Evolutionary conservation across 768 basidiomycete genomes (phyloP), one percentile per base, ranked within the genome.

Genomic region (Russula emetica): DNA sequence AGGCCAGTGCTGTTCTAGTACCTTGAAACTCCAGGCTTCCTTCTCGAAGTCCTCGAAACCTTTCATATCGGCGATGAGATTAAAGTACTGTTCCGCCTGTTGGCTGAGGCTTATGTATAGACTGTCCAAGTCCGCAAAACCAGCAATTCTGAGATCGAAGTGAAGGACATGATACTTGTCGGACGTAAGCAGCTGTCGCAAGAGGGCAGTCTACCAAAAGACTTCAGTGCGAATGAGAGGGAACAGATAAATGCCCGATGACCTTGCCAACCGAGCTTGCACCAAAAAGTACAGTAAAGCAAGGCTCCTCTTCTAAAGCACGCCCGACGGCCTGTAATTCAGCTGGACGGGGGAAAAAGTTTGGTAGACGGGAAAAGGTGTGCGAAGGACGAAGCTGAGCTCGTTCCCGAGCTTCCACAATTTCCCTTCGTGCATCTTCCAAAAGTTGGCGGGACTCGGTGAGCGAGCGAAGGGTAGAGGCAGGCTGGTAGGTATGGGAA

Each of bases 221-320:
- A 58, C 40, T 14, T 45, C 26, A 53, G 61, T 14, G 20, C 28
- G 47, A 32, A 42, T 49, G 20, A 60, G 36, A 40, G 13, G 32
- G 11, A 5, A 32, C n/a, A 8, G 24, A 38, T 32, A 16, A 26
- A 30, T 11, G 40, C 9, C 42, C 16, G 4, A 40, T 22, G 49
- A 84, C 89, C 84, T 93, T 93, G 64, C 92, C 91, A 2, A 87
- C 88, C 10, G 86, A 86, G 65, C 87, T 88, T 34, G 89, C 88
- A 4, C 91, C 91, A 62, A 90, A 91, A 9, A 92, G 76, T 9
- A 92, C 79, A 0, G 88, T 92, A 70, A 92, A 92, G 1, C 88
- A 83, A 5, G 91, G 89, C 38, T 90, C 86, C 10, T 79, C 83
- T 60, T 84, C 84, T 30, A 92, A 73, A 3, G 80, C 78, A 60